Evolutionary conservation across 768 basidiomycete genomes (phyloP).

Genomic region (Phylloporus arenicola): DNA sequence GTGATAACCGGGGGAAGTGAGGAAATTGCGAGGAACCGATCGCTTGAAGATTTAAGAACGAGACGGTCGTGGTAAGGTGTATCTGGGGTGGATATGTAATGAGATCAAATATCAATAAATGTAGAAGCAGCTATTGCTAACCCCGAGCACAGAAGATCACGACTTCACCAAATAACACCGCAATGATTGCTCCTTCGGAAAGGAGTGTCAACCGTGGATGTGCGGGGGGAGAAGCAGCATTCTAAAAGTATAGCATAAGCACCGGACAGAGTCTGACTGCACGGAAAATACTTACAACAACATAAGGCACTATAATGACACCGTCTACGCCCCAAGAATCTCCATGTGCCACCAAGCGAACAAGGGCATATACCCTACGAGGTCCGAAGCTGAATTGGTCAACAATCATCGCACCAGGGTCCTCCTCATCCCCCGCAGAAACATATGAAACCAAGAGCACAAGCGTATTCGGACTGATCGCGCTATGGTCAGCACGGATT

Average conservation of each 20-base stretch:
- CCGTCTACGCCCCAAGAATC: conserved; percentile 27
- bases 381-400: conserved; percentile 41
- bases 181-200: conserved; percentile 51
- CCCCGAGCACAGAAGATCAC: conserved; percentile 68
- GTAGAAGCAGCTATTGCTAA: conserved; percentile 19
- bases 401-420: conserved; percentile 27
- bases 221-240: conserved; percentile 60
- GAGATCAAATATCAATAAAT: background rate
- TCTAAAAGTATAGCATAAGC: conserved; percentile 35
- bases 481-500: conserved; percentile 1
- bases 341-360: conserved; percentile 36
- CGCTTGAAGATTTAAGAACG: conserved; percentile 62
- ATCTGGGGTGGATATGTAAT: conserved; percentile 34
- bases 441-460: conserved; percentile 66
- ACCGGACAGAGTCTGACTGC: background rate
- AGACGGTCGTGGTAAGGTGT: conserved; percentile 68
- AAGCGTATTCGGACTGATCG: conserved; percentile 45
- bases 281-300: conserved; percentile 49
- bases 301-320: conserved; percentile 64
- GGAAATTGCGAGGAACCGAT: conserved; percentile 68
- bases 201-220: conserved; percentile 65
- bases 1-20: conserved; percentile 30
- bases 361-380: conserved; percentile 61
- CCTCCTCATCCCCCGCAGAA: conserved; percentile 42
- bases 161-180: conserved; percentile 72